Evolutionary conservation across 148 eudicot genomes (phyloP).

Genomic region (Cornus florida): DNA sequence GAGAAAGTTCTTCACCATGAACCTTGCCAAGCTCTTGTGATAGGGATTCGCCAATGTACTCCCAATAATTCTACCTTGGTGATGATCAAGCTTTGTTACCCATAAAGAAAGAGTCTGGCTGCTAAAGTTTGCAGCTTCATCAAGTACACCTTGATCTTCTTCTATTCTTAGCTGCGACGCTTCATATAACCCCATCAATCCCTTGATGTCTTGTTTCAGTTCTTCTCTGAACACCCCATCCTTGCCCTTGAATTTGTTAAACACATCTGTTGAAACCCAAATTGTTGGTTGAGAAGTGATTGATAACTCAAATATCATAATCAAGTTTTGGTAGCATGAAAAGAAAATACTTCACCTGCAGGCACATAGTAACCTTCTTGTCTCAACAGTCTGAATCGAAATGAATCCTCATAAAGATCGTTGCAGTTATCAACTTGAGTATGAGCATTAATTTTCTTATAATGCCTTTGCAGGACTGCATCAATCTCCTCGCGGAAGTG

Average conservation of each 20-base stretch:
- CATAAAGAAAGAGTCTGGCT: constrained; percentile 13
- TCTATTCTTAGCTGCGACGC: constrained; percentile 54
- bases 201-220: constrained; percentile 36
- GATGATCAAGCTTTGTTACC: constrained; percentile 13
- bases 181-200: constrained; percentile 59
- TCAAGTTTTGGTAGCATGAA: background rate
- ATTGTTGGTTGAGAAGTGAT: too few species aligned
- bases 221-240: constrained; percentile 38
- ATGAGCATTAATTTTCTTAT: background rate
- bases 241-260: constrained; percentile 38
- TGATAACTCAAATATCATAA: background rate
- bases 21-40: constrained; percentile 44
- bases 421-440: background rate
- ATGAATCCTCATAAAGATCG: constrained; percentile 39
- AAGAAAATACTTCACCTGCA: constrained; percentile 29
- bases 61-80: constrained; percentile 16
- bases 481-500: constrained; percentile 45
- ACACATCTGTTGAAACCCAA: constrained; percentile 34
- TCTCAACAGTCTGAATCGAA: constrained; percentile 48
- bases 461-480: constrained; percentile 9
- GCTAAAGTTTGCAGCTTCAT: constrained; percentile 45
- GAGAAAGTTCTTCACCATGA: constrained; percentile 21
- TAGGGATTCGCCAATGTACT: constrained; percentile 37
- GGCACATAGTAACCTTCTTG: constrained; percentile 45
- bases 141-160: constrained; percentile 52